Evolutionary conservation across 768 basidiomycete genomes (phyloP), one percentile per base, ranked within the genome.

Genomic region (Coprinopsis marcescibilis): DNA sequence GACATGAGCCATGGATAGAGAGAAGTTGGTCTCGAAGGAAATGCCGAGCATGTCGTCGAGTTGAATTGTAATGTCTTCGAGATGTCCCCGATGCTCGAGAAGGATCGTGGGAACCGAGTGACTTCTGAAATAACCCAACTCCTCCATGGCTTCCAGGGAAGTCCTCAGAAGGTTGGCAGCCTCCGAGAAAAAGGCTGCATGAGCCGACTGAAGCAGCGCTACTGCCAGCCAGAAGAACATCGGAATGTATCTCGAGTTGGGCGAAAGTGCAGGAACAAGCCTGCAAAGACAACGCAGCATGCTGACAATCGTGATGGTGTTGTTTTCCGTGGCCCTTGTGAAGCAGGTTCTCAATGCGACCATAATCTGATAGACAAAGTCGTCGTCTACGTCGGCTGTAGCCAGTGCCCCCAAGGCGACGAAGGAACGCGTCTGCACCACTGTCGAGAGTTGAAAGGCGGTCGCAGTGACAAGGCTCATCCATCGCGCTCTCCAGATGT

Each of bases 401-500:
- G 89, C 83, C n/a, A 94, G 73, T n/a, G 77, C 73, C 3, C 88
- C 88, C 7, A 96, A 75, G 2, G 85, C 81, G 25, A 87, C 77
- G 61, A 94, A 95, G 0, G 90, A 87, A 8, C 89, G 81, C 21
- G 85, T 81, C 59, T 95, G 93, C n/a, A 92, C 78, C 2, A 85
- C 81, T 0, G 89, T 85, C 3, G 88, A 89, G 38, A 85, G 76
- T 57, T 95, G 93, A 68, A 95, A 95, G 17, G 92, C 90, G 0
- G 87, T 88, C 1, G 89, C 81, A 1, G 88, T 86, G 12, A 91
- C 80, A 48, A 96, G 62, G 33, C 89, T 82, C 85, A 92, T 92
- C 91, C 92, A 95, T 27, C 93, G 76, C 21, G 92, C 89, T 49
- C 86, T 78, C 93, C 93, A 96, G 2, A 87, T 78, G 57, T 96